Evolutionary conservation across 805 yeast species (phyloP).

Genomic region (Lachancea lanzarotensis): DNA sequence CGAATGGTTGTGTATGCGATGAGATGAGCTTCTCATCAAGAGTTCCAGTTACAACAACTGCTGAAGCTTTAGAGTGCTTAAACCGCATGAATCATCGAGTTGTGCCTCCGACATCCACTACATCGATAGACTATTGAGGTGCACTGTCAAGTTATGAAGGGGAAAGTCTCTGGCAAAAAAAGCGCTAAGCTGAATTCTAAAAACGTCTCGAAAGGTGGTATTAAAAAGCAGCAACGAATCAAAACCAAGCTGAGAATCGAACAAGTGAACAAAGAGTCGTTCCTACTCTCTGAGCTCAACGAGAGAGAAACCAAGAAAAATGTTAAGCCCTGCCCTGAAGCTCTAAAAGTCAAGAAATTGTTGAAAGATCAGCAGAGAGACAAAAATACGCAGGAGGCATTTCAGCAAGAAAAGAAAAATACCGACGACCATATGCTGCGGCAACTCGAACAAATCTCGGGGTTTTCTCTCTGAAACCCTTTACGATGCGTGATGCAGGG

Average conservation of each 20-base stretch:
- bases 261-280: conserved; percentile 19
- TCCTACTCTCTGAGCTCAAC: conserved; percentile 6
- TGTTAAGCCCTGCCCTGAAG: not conserved
- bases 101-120: not conserved
- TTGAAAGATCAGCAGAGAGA: conserved; percentile 27
- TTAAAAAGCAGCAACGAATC: conserved; percentile 16
- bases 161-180: conserved; percentile 1
- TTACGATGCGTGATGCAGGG: no score
- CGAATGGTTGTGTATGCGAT: not conserved
- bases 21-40: no score
- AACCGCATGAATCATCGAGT: not conserved
- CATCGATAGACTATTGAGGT: not conserved
- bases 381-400: conserved; percentile 16
- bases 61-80: no score
- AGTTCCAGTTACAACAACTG: no score
- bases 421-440: conserved; percentile 26
- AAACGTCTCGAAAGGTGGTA: conserved; percentile 1
- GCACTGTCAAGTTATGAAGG: not conserved
- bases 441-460: conserved; percentile 32
- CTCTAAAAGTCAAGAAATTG: conserved; percentile 18
- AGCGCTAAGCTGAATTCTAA: not conserved
- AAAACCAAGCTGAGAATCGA: conserved; percentile 22
- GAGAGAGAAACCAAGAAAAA: conserved; percentile 4
- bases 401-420: conserved; percentile 19
- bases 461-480: conserved; percentile 27